Conservation (phyloP, 1,284 basidiomycete species). For the Ceratobasidium theobromae region DNA sequence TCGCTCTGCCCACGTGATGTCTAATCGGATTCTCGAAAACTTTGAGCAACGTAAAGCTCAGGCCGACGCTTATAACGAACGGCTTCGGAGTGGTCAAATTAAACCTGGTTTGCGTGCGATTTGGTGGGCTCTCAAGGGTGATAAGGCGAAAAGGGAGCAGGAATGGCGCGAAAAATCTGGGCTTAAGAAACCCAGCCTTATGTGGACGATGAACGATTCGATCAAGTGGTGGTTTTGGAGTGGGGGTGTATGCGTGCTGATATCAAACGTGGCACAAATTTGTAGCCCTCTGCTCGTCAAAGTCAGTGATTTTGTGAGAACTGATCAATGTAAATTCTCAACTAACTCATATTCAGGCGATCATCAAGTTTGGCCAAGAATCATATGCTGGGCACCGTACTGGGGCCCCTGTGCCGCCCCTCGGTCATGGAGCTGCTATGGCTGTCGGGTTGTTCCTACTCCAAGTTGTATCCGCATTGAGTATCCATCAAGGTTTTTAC, state of each 20-base stretch:
- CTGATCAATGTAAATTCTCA: not conserved
- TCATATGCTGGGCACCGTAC: slow-evolving; percentile 60
- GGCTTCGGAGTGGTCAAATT: slow-evolving; percentile 64
- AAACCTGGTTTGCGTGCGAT: slow-evolving; percentile 55
- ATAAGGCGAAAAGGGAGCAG: slow-evolving; percentile 56
- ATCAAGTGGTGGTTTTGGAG: slow-evolving; percentile 84
- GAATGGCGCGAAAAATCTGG: slow-evolving; percentile 67
- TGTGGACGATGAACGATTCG: slow-evolving; percentile 76
- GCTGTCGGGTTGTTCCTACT: slow-evolving; percentile 70
- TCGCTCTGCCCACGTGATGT: slow-evolving; percentile 59
- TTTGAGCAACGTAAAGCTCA: slow-evolving; percentile 62
- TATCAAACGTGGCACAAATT: slow-evolving; percentile 71
- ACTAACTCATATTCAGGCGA: slow-evolving; percentile 48
- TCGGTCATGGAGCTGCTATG: slow-evolving; percentile 75
- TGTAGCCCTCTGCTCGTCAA: slow-evolving; percentile 78
- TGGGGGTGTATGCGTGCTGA: slow-evolving; percentile 72
- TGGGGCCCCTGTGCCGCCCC: slow-evolving; percentile 53
- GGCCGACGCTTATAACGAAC: slow-evolving; percentile 70
- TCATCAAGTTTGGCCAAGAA: slow-evolving; percentile 73
- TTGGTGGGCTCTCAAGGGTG: slow-evolving; percentile 64
- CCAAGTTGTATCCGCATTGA: slow-evolving; percentile 68
- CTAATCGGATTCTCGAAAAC: slow-evolving; percentile 61
- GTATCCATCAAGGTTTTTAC: slow-evolving; percentile 81
- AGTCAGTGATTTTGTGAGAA: slow-evolving; percentile 42
- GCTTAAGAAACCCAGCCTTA: slow-evolving; percentile 66